These are phyloP conservation scores for Phytophthora capsici DNA, from an alignment of 352 stramenopile species.

Conservation along the genomic window DNA sequence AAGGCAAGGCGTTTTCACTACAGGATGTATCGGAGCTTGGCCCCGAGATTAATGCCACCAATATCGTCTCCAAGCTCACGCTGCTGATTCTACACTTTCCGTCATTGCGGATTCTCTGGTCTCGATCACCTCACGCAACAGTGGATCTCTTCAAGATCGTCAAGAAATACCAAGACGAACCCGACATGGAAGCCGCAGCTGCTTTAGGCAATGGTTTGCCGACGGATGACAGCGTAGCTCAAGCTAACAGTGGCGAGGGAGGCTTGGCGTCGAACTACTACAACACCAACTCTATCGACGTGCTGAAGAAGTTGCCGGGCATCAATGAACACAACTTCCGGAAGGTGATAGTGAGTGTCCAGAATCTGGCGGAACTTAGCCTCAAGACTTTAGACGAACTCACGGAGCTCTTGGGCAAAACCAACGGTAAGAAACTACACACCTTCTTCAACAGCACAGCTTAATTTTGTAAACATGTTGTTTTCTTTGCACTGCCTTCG, in stretches of 20 bases:
- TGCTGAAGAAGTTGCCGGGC: slow-evolving; percentile 96
- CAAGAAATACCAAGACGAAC: slow-evolving; percentile 86
- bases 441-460: slow-evolving; percentile 80
- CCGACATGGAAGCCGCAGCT: slow-evolving; percentile 76
- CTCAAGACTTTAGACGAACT: slow-evolving; percentile 68
- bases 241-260: slow-evolving; percentile 36
- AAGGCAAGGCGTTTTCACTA: slow-evolving; percentile 88
- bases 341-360: slow-evolving; percentile 72
- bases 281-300: slow-evolving; percentile 93
- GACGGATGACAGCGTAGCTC: slow-evolving; percentile 26
- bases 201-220: slow-evolving; percentile 60
- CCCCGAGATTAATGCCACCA: slow-evolving; percentile 92
- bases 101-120: slow-evolving; percentile 95
- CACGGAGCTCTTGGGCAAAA: slow-evolving; percentile 71
- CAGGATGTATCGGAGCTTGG: slow-evolving; percentile 90
- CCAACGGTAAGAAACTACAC: slow-evolving; percentile 79
- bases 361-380: slow-evolving; percentile 81
- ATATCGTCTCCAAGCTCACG: slow-evolving; percentile 95
- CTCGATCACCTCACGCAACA: slow-evolving; percentile 90
- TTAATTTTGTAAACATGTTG: slow-evolving; percentile 32
- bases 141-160: slow-evolving; percentile 87
- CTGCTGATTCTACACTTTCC: slow-evolving; percentile 96
- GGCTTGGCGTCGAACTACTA: slow-evolving; percentile 59
- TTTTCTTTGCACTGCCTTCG: slow-evolving; percentile 16
- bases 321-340: slow-evolving; percentile 95